A percentile compares a stretch with the other conserved stretches of the same genome.
These are phyloP conservation scores for Phytophthora fragariaefolia DNA, from an alignment of 352 stramenopile species.

Conservation along the genomic window DNA sequence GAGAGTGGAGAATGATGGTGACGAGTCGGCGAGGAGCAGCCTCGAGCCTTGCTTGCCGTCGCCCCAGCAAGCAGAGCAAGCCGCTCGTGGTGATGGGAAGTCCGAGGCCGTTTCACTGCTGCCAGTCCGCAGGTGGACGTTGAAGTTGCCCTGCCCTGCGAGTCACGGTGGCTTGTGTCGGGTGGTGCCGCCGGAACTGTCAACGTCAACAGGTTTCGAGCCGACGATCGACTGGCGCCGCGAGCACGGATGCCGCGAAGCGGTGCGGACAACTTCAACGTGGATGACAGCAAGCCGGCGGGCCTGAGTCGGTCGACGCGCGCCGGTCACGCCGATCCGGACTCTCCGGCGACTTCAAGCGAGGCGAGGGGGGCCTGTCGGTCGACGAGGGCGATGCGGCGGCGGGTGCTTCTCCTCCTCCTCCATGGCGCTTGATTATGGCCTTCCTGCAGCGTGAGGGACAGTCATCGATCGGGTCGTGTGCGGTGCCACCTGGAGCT, in stretches of 20 bases:
- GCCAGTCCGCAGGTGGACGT: slow-evolving; percentile 8
- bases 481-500: no score
- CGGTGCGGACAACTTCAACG: slow-evolving; percentile 36
- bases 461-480: background rate
- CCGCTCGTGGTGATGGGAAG: slow-evolving; percentile 23
- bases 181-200: slow-evolving; percentile 32
- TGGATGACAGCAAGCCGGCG: slow-evolving; percentile 20
- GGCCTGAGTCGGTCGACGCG: slow-evolving; percentile 16
- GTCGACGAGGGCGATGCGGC: background rate
- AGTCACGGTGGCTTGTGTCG: background rate
- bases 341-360: slow-evolving; percentile 2
- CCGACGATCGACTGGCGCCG: slow-evolving; percentile 17
- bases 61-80: background rate
- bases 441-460: background rate
- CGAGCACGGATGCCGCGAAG: slow-evolving; percentile 14
- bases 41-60: background rate
- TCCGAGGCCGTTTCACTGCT: slow-evolving; percentile 13
- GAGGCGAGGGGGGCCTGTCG: background rate
- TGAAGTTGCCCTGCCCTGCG: slow-evolving; percentile 23
- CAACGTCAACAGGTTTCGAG: slow-evolving; percentile 44
- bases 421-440: background rate
- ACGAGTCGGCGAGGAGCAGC: no score
- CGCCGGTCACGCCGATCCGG: slow-evolving; percentile 15
- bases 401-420: no score
- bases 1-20: slow-evolving; percentile 16